Evolutionary conservation across 805 yeast species (phyloP), one percentile per base, ranked within the genome.

Genomic region (Candida anglica): DNA sequence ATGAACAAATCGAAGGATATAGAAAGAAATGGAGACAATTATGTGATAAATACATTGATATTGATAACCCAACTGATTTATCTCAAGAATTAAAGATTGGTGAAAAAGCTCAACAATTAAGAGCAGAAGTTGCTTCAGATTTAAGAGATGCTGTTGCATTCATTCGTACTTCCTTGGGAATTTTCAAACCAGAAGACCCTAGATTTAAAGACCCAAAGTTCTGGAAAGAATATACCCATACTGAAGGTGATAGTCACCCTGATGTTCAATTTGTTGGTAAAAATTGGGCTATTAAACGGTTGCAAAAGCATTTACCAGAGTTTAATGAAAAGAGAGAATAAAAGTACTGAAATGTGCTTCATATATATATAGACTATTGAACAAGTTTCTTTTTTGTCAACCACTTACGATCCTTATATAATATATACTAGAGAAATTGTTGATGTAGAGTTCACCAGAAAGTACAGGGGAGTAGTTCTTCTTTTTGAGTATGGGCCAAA

Each of bases 221-320:
- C 68, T 89, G 98, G 98, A 75, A 66, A 44, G 56, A 62, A 15
- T 86, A 68, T 53, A 84, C 91, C 6, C 30, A 37, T 2, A 56
- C 80, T 3, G 86, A 80, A 56, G 94, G 94, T 8, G 59, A 48
- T 17, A 71, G 79, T 37, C 87, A 78, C 39, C 82, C 82, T 0
- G 84, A 77, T 35, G 73, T 86, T 15, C 60, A 77, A 45, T 83
- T 86, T 44, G 71, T 83, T 18, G 95, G 95, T 2, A 63, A 78
- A 49, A 86, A 86, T 52, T 85, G 94, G 93, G 94, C 94, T 2
- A 73, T 84, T 24, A 76, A 74, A 52, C 69, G 87, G 46, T 69
- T 79, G 30, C 94, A 85, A 52, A 66, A 66, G 36, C 71, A 66
- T 49, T 49, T 67, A 32, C 66, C 63, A 6, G 64, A 58, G 24